Evolutionary conservation across 2,329 filamentous ascomycete species (phyloP), one percentile per base, ranked within the genome.

Genomic region (Arthrobotrys iridis): DNA sequence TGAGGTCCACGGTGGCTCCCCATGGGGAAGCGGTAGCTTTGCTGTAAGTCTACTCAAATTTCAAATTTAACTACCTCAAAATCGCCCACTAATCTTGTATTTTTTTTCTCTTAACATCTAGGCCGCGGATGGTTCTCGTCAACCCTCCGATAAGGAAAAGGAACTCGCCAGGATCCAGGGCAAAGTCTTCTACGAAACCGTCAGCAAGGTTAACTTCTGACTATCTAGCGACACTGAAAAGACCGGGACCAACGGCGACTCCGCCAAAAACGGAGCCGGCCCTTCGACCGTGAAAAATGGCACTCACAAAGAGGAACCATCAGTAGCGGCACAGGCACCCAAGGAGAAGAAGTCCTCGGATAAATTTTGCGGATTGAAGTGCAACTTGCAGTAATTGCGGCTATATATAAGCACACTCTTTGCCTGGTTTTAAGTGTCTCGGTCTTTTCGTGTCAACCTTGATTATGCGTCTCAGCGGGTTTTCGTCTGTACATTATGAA

Each of bases 1-100:
- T 28, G 93, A 97, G 86, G 86, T 95, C 77, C 92, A 91, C 82
- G 95, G 95, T 81, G 95, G 95, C 77, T 89, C 87, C 76, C 87
- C 95, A 40, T 99, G 95, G 95, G 95, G 94, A 80, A 93, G 94
- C 33, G 95, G 95, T 81, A 97, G 94, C 78, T 96, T 97, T 80
- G 86, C 93, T 77, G 88, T 86, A 84, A 82, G 85, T 81, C 70
- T 35, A 15, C 6, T 20, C 40, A 18, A 58, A 67, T 65, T 71
- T 59, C 20, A 77, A 79, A 24, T 78, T 66, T 8, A 13, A n/a
- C n/a, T n/a, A n/a, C n/a, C n/a, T 66, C 37, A 13, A 24, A 28
- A 43, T 24, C 1, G n/a, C 24, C 4, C 24, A 7, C 68, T 73
- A 55, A 73, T 35, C 30, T 1, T 7, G 15, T n/a, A 18, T 55